phyloP scores from a whole-genome alignment of 225 moss, liverwort and hornwort species.

The Straminergon stramineum region DNA sequence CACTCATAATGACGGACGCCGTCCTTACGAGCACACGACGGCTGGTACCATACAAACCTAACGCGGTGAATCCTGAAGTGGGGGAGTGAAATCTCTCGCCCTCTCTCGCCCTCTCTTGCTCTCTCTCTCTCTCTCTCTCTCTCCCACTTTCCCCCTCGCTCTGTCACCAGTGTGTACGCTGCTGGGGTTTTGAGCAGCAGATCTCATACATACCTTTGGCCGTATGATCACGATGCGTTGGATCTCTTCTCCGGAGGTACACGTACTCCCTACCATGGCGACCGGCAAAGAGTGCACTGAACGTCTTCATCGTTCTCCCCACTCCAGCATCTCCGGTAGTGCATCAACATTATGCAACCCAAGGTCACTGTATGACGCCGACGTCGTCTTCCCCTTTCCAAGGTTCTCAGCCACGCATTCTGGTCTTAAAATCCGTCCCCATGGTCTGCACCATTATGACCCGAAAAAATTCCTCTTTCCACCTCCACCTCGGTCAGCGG shows the following conservation, averaged over 20 bases:
- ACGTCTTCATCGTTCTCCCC: constrained; percentile 6
- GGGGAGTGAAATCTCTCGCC: neutral
- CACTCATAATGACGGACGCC: constrained; percentile 15
- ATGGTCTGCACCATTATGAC: constrained; percentile 6
- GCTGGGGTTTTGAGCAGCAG: constrained; percentile 8
- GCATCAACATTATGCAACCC: constrained; percentile 14
- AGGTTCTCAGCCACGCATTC: constrained; percentile 1
- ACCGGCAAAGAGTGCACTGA: neutral
- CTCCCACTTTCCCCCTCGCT: neutral
- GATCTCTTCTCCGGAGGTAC: constrained; percentile 16
- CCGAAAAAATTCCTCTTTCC: neutral
- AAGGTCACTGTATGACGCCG: neutral
- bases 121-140: neutral
- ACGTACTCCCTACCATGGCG: constrained; percentile 18
- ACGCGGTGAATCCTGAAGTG: neutral
- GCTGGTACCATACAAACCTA: constrained; percentile 11
- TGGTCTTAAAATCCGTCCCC: constrained; percentile 2
- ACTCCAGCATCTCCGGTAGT: neutral
- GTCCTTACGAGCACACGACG: constrained; percentile 6
- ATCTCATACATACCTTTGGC: constrained; percentile 31
- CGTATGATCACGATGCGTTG: constrained; percentile 3
- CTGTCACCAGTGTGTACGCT: neutral
- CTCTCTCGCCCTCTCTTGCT: neutral
- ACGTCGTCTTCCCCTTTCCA: neutral
- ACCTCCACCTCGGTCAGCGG: neutral